A percentile compares a stretch with the other conserved stretches of the same genome.
Conservation (phyloP, 768 basidiomycete species). For the Pilatotrama ljubarskyi region DNA sequence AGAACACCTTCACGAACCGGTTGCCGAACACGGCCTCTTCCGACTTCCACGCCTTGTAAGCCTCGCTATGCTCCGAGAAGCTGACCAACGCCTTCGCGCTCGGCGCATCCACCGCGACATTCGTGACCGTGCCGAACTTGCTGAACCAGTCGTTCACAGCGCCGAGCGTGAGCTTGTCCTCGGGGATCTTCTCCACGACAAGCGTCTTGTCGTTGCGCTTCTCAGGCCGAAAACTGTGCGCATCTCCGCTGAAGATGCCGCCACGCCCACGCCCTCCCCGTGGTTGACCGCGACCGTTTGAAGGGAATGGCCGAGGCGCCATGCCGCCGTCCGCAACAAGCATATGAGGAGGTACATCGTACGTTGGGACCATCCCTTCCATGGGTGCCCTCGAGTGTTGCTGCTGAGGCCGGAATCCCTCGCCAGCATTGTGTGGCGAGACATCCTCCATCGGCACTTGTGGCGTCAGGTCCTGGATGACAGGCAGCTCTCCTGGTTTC, state of each 20-base stretch:
- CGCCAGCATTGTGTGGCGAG: constrained; percentile 24
- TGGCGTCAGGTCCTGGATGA: constrained; percentile 83
- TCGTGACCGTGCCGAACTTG: constrained; percentile 88
- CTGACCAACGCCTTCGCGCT: constrained; percentile 84
- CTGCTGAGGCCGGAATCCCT: constrained; percentile 9
- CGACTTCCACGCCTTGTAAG: constrained; percentile 86
- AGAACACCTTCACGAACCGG: constrained; percentile 93
- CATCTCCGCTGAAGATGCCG: constrained; percentile 66
- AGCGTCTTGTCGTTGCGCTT: constrained; percentile 76
- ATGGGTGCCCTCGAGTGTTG: neutral
- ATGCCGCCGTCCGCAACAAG: constrained; percentile 34
- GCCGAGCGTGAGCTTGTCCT: constrained; percentile 75
- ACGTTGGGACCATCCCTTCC: constrained; percentile 1
- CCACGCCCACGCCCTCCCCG: constrained; percentile 42
- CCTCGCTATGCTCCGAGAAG: constrained; percentile 81
- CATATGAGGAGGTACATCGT: constrained; percentile 9
- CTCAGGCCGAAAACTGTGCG: constrained; percentile 65
- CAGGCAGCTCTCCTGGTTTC: constrained; percentile 72
- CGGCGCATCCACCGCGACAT: constrained; percentile 80
- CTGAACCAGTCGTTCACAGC: constrained; percentile 88
- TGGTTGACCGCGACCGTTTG: constrained; percentile 37
- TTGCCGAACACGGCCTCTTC: constrained; percentile 95
- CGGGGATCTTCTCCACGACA: constrained; percentile 93
- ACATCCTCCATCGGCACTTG: constrained; percentile 38
- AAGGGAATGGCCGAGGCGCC: constrained; percentile 31